Evolutionary conservation across 129 eudicot genomes (phyloP).

Genomic region (Sambucus nigra): DNA sequence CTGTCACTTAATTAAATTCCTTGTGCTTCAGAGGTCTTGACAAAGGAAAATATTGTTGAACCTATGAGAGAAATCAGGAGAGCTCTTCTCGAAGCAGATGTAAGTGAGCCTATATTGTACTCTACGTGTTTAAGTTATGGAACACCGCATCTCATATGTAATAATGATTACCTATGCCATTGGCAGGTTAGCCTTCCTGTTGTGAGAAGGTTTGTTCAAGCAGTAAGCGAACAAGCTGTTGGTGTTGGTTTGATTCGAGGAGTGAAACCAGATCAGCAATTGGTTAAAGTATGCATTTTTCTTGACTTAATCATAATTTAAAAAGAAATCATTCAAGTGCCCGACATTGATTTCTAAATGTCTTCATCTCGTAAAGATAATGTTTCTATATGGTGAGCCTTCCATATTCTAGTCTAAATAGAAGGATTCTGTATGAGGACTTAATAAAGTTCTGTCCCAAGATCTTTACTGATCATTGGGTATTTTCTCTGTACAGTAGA

Average conservation of each 20-base stretch:
- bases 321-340: not conserved
- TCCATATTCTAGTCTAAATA: too few species aligned
- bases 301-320: not conserved
- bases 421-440: too few species aligned
- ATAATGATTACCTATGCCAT: slow-evolving; percentile 11
- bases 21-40: slow-evolving; percentile 66
- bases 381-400: too few species aligned
- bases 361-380: not conserved
- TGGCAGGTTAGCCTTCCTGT: slow-evolving; percentile 97
- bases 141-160: not conserved
- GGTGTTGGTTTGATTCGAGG: slow-evolving; percentile 80
- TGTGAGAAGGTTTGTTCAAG: slow-evolving; percentile 89
- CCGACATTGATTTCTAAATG: not conserved
- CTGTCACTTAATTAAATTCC: not conserved
- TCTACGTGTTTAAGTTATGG: not conserved
- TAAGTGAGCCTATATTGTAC: slow-evolving; percentile 16
- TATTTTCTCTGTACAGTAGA: too few species aligned
- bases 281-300: slow-evolving; percentile 62
- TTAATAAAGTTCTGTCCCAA: too few species aligned
- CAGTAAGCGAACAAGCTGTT: slow-evolving; percentile 85
- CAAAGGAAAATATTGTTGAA: slow-evolving; percentile 92
- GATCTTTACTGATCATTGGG: too few species aligned
- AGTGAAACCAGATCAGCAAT: slow-evolving; percentile 91
- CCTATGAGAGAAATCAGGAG: slow-evolving; percentile 96
- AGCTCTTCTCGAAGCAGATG: slow-evolving; percentile 98